Evolutionary conservation across 768 basidiomycete species (phyloP), one percentile per base, ranked within the genome.

Genomic region (Lactarius indigo): DNA sequence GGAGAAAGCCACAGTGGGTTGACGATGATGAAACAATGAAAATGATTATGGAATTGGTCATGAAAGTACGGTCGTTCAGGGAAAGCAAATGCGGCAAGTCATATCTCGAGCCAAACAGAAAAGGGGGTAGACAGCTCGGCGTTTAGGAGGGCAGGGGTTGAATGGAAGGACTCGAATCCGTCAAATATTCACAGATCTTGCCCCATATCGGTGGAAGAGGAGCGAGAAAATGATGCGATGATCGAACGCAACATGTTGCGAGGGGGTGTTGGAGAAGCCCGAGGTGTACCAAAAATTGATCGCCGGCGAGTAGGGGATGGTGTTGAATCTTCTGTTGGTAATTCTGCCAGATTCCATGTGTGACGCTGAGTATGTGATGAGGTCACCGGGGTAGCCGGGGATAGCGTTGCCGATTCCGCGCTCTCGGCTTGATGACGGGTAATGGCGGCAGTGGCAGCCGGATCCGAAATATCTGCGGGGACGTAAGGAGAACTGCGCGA

Each of bases 401-500:
- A 41, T 54, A 31, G 15, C 9, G 62, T 39, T 30, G 28, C 28
- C 20, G 33, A 3, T 23, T 18, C 20, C 17, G 9, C 23, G 39
- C 17, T 28, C 41, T 59, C 66, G 5, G 28, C 31, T 28, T 47
- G 33, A 20, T 44, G 61, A 6, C 61, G 66, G 28, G 54, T 6
- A 47, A 50, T 56, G 9, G 26, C 8, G 8, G 20, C 31, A 3
- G 33, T 12, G 3, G 35, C 5, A 52, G 17, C 20, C 12, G 62
- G 41, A 39, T 64, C 62, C 39, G 44, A 2, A 28, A 68, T 57
- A 37, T 68, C 66, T 8, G 58, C 26, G 2, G 66, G 17, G 26
- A 68, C 66, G 13, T 42, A 60, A 31, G 66, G 66, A 33, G 66
- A 68, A 47, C 66, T 68, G n/a, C 58, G 66, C n/a, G 66, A 68